Conservation (phyloP, 495 filamentous ascomycete genomes). For the Astrocystis sublimbata region DNA sequence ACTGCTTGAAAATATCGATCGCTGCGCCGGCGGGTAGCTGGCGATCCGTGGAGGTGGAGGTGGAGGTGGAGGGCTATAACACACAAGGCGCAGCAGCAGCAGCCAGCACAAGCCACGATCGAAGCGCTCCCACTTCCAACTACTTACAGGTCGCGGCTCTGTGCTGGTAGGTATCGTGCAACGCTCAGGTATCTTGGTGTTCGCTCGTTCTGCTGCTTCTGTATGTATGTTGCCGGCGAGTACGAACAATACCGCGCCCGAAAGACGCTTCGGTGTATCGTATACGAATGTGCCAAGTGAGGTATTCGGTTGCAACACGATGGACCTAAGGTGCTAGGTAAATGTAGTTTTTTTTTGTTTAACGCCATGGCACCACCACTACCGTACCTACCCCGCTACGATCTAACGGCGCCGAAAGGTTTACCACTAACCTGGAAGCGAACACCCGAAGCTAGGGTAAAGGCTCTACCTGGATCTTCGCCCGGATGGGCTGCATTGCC, state of each 20-base stretch:
- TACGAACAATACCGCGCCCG: too few species aligned
- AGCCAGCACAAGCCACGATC: slow-evolving; percentile 6
- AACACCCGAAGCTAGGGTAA: background rate
- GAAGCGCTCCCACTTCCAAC: too few species aligned
- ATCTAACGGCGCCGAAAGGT: slow-evolving; percentile 9
- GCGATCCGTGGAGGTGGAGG: too few species aligned
- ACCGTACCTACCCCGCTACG: background rate
- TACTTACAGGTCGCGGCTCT: too few species aligned
- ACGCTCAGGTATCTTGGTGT: too few species aligned
- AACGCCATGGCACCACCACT: background rate
- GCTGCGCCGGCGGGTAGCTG: too few species aligned
- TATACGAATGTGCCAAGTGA: too few species aligned
- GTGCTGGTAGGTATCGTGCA: background rate
- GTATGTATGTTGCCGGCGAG: too few species aligned
- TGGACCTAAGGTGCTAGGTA: background rate
- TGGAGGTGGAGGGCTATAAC: too few species aligned
- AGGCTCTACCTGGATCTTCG: background rate
- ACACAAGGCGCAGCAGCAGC: slow-evolving; percentile 10
- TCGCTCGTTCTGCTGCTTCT: too few species aligned
- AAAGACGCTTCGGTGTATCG: too few species aligned
- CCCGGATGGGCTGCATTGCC: background rate
- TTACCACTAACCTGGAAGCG: slow-evolving; percentile 4
- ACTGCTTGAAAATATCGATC: too few species aligned
- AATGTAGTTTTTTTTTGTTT: background rate
- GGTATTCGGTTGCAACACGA: background rate